These are phyloP conservation scores for Carpinus viminea DNA, from an alignment of 306 rosid species.

Conservation along the genomic window DNA sequence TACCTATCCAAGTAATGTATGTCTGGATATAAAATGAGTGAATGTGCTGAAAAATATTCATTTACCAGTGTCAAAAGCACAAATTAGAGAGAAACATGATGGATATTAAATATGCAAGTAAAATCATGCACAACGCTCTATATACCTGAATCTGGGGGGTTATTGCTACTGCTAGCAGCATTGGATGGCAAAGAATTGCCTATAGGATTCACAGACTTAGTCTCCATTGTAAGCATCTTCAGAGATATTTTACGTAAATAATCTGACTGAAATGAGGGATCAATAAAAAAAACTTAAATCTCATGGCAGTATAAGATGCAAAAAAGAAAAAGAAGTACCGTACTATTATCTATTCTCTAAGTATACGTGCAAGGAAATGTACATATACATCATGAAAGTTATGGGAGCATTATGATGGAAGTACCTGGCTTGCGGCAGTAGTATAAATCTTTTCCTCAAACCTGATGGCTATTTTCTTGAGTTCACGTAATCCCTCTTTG, in stretches of 20 bases:
- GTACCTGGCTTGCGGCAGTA: constrained; percentile 70
- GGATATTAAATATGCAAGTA: background rate
- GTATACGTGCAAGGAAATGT: background rate
- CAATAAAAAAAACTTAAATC: constrained; percentile 1
- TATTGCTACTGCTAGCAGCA: constrained; percentile 36
- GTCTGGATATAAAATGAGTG: background rate
- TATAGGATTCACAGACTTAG: constrained; percentile 38
- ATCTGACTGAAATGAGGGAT: constrained; percentile 46
- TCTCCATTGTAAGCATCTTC: constrained; percentile 60
- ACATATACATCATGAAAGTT: background rate
- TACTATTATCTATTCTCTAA: background rate
- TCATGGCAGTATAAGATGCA: background rate
- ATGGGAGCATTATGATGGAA: constrained; percentile 7
- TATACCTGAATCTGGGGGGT: constrained; percentile 64
- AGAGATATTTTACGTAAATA: constrained; percentile 48
- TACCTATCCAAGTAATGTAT: background rate
- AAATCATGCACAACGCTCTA: background rate
- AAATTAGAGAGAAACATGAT: background rate
- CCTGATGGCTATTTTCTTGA: constrained; percentile 65
- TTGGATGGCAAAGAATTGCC: constrained; percentile 36
- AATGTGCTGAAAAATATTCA: background rate
- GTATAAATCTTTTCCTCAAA: constrained; percentile 76
- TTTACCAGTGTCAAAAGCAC: background rate
- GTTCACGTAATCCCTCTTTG: constrained; percentile 59
- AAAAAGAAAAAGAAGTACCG: background rate